A percentile compares a stretch with the other conserved stretches of the same genome.
phyloP scores from a whole-genome alignment of 129 eudicot genomes.

The Pulicaria dysenterica region DNA sequence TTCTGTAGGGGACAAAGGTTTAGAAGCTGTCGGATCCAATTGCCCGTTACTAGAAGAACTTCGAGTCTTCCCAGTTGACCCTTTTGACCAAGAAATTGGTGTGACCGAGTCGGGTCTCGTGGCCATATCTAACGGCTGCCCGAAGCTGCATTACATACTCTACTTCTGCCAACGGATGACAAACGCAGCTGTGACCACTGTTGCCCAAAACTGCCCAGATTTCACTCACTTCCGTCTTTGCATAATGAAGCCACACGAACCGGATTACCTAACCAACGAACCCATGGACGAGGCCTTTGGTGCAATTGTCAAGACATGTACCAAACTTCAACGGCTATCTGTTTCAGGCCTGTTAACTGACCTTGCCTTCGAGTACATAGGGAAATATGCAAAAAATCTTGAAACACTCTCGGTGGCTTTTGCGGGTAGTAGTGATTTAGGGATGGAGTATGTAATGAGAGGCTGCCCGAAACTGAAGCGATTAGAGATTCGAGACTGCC shows the following conservation, averaged over 20 bases:
- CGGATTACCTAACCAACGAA: conserved; percentile 61
- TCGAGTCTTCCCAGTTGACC: conserved; percentile 77
- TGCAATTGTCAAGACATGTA: conserved; percentile 65
- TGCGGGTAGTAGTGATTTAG: conserved; percentile 71
- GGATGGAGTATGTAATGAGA: conserved; percentile 60
- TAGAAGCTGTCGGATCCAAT: conserved; percentile 66
- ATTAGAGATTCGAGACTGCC: conserved; percentile 79
- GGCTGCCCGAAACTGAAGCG: conserved; percentile 66
- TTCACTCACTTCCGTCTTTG: conserved; percentile 84
- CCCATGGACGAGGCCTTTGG: conserved; percentile 88
- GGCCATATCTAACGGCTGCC: conserved; percentile 69
- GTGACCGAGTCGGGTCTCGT: conserved; percentile 71
- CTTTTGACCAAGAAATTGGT: conserved; percentile 50
- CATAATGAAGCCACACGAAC: conserved; percentile 63
- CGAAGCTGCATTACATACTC: conserved; percentile 64
- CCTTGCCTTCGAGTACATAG: conserved; percentile 61
- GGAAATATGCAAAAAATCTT: conserved; percentile 73
- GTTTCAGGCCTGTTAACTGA: conserved; percentile 82
- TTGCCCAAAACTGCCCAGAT: conserved; percentile 70
- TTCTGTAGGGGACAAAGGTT: conserved; percentile 69
- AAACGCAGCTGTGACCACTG: conserved; percentile 64
- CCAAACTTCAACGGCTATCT: conserved; percentile 63
- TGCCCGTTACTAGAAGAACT: conserved; percentile 85
- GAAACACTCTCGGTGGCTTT: conserved; percentile 86
- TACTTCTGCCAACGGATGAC: conserved; percentile 88